phyloP scores from a whole-genome alignment of 2,329 filamentous ascomycete species.

The Exophiala mesophila region DNA sequence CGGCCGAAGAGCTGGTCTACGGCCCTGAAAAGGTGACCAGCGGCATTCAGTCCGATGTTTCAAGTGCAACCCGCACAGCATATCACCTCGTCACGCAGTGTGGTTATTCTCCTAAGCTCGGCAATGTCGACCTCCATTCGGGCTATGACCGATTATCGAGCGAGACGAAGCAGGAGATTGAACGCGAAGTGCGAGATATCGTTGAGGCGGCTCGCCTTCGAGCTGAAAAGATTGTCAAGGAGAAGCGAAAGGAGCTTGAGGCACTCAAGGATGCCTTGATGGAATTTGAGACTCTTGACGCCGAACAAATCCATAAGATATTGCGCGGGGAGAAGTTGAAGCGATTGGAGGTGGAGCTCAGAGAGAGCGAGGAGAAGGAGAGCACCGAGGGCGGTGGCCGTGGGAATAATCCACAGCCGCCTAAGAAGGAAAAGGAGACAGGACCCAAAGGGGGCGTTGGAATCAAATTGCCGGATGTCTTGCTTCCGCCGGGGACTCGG shows the following conservation, averaged over 20 bases:
- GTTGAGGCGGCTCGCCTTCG: slow-evolving; percentile 76
- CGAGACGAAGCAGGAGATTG: slow-evolving; percentile 80
- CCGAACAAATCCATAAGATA: slow-evolving; percentile 84
- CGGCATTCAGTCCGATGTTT: slow-evolving; percentile 78
- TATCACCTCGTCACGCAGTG: slow-evolving; percentile 83
- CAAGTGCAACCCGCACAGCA: slow-evolving; percentile 72
- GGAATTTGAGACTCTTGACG: slow-evolving; percentile 88
- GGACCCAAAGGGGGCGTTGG: slow-evolving; percentile 23
- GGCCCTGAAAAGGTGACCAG: slow-evolving; percentile 87
- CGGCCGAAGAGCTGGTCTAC: slow-evolving; percentile 84
- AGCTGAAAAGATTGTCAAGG: slow-evolving; percentile 64
- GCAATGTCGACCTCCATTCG: slow-evolving; percentile 80
- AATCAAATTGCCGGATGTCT: slow-evolving; percentile 27
- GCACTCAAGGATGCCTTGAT: slow-evolving; percentile 81
- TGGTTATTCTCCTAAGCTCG: slow-evolving; percentile 83
- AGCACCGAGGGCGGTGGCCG: slow-evolving; percentile 26
- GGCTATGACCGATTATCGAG: slow-evolving; percentile 78
- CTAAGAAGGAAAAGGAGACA: slow-evolving; percentile 25
- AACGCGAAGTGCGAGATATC: slow-evolving; percentile 78
- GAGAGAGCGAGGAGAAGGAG: slow-evolving; percentile 36
- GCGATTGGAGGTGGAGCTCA: slow-evolving; percentile 61
- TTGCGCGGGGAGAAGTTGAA: slow-evolving; percentile 78
- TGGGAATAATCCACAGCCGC: slow-evolving; percentile 21
- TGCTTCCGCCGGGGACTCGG: slow-evolving; percentile 22
- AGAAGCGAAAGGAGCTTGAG: slow-evolving; percentile 79